These are phyloP conservation scores for Apiotrichum mycotoxinovorans DNA, from an alignment of 1,284 basidiomycete species.

Conservation along the genomic window DNA sequence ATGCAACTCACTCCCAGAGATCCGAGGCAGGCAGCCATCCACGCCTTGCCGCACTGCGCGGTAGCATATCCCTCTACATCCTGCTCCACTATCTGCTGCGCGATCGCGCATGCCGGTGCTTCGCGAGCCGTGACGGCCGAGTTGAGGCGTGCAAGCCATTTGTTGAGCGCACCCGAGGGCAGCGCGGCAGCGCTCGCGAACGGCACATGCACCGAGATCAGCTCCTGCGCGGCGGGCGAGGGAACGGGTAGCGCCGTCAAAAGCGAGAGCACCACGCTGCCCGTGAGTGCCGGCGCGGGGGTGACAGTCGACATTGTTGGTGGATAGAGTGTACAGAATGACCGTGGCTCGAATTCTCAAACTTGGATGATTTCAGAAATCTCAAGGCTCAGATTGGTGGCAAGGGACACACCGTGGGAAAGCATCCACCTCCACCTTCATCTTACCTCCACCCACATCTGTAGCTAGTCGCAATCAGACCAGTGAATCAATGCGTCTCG, in stretches of 20 bases:
- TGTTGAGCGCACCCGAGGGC: constrained; percentile 23
- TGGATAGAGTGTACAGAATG: neutral
- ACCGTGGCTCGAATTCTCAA: neutral
- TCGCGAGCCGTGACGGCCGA: constrained; percentile 34
- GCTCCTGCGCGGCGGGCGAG: constrained; percentile 25
- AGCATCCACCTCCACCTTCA: neutral
- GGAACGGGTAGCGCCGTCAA: constrained; percentile 34
- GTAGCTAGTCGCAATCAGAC: neutral
- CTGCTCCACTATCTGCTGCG: constrained; percentile 28
- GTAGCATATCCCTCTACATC: constrained; percentile 43
- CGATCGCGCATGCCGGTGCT: constrained; percentile 24
- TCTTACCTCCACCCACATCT: neutral
- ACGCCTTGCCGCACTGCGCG: constrained; percentile 37
- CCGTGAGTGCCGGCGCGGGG: neutral
- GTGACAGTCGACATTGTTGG: neutral
- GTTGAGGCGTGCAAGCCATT: constrained; percentile 40
- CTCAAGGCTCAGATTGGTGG: neutral
- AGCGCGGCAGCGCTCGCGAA: constrained; percentile 32
- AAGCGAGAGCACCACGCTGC: constrained; percentile 18
- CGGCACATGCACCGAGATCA: constrained; percentile 31
- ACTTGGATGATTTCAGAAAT: neutral
- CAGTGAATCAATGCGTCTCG: neutral
- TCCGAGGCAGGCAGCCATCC: constrained; percentile 35
- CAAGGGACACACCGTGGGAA: constrained; percentile 1
- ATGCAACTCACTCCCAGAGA: constrained; percentile 25